Evolutionary conservation across 176 grass and related monocot genomes (phyloP).

Genomic region (Musa beccarii): DNA sequence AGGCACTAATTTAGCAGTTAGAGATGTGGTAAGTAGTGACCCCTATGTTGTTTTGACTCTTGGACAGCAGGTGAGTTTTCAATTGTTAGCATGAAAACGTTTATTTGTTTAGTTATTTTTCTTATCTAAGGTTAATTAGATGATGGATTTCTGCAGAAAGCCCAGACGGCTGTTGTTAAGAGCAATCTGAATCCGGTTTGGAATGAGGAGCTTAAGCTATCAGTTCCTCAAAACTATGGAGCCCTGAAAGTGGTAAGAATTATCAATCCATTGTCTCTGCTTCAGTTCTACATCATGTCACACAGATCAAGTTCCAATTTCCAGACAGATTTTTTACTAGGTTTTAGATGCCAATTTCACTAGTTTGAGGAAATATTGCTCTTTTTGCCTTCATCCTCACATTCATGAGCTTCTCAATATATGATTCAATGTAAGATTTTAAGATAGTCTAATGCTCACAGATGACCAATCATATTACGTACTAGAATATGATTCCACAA

Average conservation of each 20-base stretch:
- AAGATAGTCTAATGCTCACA: no score
- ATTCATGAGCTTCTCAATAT: no score
- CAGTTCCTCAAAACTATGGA: constrained; percentile 7
- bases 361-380: no score
- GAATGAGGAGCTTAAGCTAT: constrained; percentile 13
- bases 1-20: constrained; percentile 63
- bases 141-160: constrained; percentile 3
- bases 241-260: constrained; percentile 3
- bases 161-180: constrained; percentile 4
- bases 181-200: constrained; percentile 13
- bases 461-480: not conserved
- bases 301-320: no score
- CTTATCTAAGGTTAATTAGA: not conserved
- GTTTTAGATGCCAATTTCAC: no score
- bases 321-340: no score
- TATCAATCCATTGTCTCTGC: not conserved
- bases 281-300: no score
- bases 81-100: not conserved
- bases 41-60: constrained; percentile 58
- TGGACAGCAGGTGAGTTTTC: constrained; percentile 51
- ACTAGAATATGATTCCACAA: not conserved
- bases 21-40: constrained; percentile 63
- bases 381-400: no score
- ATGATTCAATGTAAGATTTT: no score
- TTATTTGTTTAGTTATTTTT: not conserved